These are phyloP conservation scores for Corymbia citriodora DNA, from an alignment of 441 rosid species.

Conservation along the genomic window DNA sequence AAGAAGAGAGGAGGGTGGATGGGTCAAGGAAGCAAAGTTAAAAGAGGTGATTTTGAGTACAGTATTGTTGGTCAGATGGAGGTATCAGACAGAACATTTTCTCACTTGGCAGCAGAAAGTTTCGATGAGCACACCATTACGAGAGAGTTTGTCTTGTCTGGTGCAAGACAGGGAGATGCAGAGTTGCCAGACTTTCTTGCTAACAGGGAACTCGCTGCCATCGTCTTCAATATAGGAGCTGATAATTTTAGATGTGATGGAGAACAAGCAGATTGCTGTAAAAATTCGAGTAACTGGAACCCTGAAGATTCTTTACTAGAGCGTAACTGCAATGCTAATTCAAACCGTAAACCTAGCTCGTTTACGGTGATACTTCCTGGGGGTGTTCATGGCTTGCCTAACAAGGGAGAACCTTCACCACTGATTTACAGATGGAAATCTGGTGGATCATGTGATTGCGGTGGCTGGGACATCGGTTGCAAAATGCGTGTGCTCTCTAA, in stretches of 20 bases:
- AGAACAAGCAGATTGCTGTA: conserved; percentile 1
- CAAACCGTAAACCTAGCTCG: conserved; percentile 1
- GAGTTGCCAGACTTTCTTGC: conserved; percentile 19
- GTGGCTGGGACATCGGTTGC: conserved; percentile 98
- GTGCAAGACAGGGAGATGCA: conserved; percentile 32
- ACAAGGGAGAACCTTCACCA: conserved; percentile 55
- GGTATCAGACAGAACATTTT: conserved; percentile 18
- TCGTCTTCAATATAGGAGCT: conserved; percentile 31
- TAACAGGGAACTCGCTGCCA: conserved; percentile 65
- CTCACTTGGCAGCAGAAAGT: conserved; percentile 6
- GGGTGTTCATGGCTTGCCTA: conserved; percentile 62
- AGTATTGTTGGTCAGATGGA: conserved; percentile 68
- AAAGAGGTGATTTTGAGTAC: conserved; percentile 37
- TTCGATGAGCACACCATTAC: conserved; percentile 11
- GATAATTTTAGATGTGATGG: conserved; percentile 5
- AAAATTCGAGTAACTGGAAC: background rate
- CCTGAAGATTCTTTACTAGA: background rate
- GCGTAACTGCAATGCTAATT: conserved; percentile 7
- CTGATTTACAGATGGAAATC: conserved; percentile 64
- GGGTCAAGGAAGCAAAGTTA: conserved; percentile 54
- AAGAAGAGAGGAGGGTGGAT: conserved; percentile 76
- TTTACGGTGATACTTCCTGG: conserved; percentile 62
- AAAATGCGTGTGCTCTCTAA: conserved; percentile 47
- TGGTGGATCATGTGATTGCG: conserved; percentile 85
- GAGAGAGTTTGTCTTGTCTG: conserved; percentile 59